Percentiles rank a stretch among this genome's conserved stretches.
Conservation (phyloP, 805 yeast genomes). For the Nakazawaea peltata region DNA sequence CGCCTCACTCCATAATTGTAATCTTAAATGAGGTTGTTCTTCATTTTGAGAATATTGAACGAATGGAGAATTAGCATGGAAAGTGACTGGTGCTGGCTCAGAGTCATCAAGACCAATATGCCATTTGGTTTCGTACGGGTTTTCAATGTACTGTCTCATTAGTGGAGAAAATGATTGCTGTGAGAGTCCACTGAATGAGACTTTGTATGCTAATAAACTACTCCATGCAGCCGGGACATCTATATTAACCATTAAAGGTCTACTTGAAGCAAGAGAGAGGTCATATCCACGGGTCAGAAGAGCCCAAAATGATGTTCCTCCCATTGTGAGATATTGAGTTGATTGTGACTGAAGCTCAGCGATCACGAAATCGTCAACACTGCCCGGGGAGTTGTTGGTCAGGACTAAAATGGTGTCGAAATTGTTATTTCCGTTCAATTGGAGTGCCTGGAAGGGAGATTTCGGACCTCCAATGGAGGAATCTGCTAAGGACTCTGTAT, state of each 20-base stretch:
- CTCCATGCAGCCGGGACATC: constrained; percentile 52
- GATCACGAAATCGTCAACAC: constrained; percentile 27
- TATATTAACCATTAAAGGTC: constrained; percentile 38
- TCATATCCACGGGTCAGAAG: constrained; percentile 31
- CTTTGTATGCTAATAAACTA: constrained; percentile 47
- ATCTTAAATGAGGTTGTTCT: constrained; percentile 20
- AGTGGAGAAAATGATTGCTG: constrained; percentile 45
- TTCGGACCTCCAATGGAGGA: constrained; percentile 48
- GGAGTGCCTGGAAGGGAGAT: constrained; percentile 41
- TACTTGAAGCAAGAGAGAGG: constrained; percentile 31
- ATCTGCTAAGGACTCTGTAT: constrained; percentile 30
- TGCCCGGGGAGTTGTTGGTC: too few species aligned
- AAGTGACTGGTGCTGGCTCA: constrained; percentile 29
- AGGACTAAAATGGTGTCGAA: constrained; percentile 47
- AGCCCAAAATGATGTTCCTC: constrained; percentile 26
- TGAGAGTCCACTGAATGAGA: constrained; percentile 14
- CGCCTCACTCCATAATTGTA: constrained; percentile 43
- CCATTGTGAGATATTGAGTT: constrained; percentile 16
- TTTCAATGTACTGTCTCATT: constrained; percentile 55
- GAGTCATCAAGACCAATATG: constrained; percentile 42
- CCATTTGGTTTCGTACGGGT: constrained; percentile 77
- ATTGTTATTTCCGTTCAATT: constrained; percentile 26
- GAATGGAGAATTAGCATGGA: constrained; percentile 66
- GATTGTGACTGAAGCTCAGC: constrained; percentile 26
- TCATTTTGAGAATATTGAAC: constrained; percentile 38